These are phyloP conservation scores for Daedaleopsis sinensis DNA, from an alignment of 768 basidiomycete species.

Conservation along the genomic window DNA sequence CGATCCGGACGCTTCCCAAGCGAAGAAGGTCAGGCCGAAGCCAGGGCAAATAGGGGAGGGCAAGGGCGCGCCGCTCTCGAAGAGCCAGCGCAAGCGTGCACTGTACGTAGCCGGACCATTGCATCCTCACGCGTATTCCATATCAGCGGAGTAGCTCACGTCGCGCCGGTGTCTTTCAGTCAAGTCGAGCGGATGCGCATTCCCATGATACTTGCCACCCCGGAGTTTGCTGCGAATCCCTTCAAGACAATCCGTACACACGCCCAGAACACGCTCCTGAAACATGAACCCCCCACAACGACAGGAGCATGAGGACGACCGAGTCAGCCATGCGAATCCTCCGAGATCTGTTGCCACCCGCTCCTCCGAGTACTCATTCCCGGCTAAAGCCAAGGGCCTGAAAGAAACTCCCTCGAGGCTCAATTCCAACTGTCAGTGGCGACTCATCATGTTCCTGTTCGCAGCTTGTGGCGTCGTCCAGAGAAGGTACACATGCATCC, in stretches of 20 bases:
- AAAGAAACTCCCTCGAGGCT: not conserved
- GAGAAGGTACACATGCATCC: not conserved
- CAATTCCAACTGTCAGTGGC: not conserved
- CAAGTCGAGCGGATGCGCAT: constrained; percentile 68
- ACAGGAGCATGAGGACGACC: not conserved
- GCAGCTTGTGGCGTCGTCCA: not conserved
- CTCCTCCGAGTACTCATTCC: not conserved
- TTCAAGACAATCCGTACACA: constrained; percentile 81
- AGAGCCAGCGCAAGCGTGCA: constrained; percentile 64
- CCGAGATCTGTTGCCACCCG: not conserved
- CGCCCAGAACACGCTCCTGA: constrained; percentile 75
- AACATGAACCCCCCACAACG: constrained; percentile 38
- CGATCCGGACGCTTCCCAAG: constrained; percentile 21
- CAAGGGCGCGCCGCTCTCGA: constrained; percentile 56
- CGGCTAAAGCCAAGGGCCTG: too few species aligned
- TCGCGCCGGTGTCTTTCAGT: constrained; percentile 39
- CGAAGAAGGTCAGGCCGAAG: constrained; percentile 33
- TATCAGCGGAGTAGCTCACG: constrained; percentile 5
- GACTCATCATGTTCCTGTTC: not conserved
- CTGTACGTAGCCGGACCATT: constrained; percentile 47
- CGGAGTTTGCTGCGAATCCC: constrained; percentile 67
- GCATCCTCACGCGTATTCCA: constrained; percentile 9
- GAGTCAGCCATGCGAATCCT: not conserved
- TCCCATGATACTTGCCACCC: constrained; percentile 67
- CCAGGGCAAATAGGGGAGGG: constrained; percentile 70